A percentile compares a stretch with the other conserved stretches of the same genome.
Evolutionary conservation across 208 protist species (phyloP).

Genomic region (Crithidia fasciculata): DNA sequence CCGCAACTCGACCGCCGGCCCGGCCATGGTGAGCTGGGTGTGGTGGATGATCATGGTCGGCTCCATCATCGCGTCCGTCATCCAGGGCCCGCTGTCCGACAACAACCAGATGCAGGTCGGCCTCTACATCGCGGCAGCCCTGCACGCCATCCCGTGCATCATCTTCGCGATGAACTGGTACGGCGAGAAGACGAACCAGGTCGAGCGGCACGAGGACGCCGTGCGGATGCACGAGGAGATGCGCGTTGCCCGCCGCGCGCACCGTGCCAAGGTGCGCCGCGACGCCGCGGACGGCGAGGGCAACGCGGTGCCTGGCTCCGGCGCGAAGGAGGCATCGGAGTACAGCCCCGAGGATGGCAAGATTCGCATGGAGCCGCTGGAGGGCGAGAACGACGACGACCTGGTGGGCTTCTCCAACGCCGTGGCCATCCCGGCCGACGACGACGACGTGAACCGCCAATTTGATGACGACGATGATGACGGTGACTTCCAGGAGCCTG

Average conservation of each 20-base stretch:
- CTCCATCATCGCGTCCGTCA: slow-evolving; percentile 37
- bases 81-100: slow-evolving; percentile 53
- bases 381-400: slow-evolving; percentile 34
- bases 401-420: slow-evolving; percentile 11
- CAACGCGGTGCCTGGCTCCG: background rate
- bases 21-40: slow-evolving; percentile 48
- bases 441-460: slow-evolving; percentile 3
- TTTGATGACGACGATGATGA: slow-evolving; percentile 8
- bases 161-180: slow-evolving; percentile 61
- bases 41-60: slow-evolving; percentile 52
- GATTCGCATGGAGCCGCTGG: slow-evolving; percentile 24
- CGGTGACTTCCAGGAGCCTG: slow-evolving; percentile 22
- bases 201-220: slow-evolving; percentile 40
- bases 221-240: slow-evolving; percentile 18
- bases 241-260: slow-evolving; percentile 4
- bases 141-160: slow-evolving; percentile 32
- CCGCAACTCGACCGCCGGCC: slow-evolving; percentile 27
- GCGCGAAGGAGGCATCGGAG: background rate
- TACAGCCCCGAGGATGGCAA: background rate
- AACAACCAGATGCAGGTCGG: slow-evolving; percentile 26
- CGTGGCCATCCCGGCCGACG: background rate
- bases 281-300: background rate
- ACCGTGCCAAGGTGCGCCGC: background rate
- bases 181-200: slow-evolving; percentile 43
- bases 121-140: slow-evolving; percentile 36